Conservation (phyloP, 2,329 filamentous ascomycete genomes). For the Nemania abortiva region DNA sequence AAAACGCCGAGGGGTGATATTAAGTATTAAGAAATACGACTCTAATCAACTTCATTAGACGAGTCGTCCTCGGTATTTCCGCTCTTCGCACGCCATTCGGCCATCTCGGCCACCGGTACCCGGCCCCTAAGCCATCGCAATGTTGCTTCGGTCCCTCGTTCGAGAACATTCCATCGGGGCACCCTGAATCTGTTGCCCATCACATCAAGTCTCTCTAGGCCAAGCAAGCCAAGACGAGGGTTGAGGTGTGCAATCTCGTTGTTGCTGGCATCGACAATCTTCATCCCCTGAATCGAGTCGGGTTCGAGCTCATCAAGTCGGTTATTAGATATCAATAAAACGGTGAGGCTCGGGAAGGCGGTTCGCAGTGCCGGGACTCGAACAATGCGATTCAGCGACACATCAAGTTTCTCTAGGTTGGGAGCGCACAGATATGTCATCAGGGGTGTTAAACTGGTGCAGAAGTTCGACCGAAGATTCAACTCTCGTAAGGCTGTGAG, state of each 20-base stretch:
- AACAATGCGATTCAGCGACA: constrained; percentile 84
- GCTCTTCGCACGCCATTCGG: constrained; percentile 64
- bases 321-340: constrained; percentile 83
- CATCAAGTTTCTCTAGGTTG: constrained; percentile 78
- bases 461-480: constrained; percentile 78
- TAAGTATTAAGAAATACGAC: constrained; percentile 19
- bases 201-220: constrained; percentile 77
- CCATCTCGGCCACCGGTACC: constrained; percentile 73
- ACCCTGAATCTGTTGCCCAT: constrained; percentile 89
- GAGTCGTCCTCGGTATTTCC: constrained; percentile 33
- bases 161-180: constrained; percentile 84
- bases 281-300: constrained; percentile 78
- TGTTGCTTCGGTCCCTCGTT: constrained; percentile 87
- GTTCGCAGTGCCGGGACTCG: constrained; percentile 75
- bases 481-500: constrained; percentile 82
- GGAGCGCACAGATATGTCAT: constrained; percentile 78
- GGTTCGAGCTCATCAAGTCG: constrained; percentile 79
- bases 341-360: constrained; percentile 76
- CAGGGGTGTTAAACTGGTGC: constrained; percentile 77
- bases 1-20: constrained; percentile 20
- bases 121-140: constrained; percentile 83
- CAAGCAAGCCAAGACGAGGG: constrained; percentile 80
- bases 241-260: constrained; percentile 89
- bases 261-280: constrained; percentile 81
- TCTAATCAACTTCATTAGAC: constrained; percentile 35